These are phyloP conservation scores for Asclepias syriaca DNA, from an alignment of 257 asterid genomes.

Conservation along the genomic window DNA sequence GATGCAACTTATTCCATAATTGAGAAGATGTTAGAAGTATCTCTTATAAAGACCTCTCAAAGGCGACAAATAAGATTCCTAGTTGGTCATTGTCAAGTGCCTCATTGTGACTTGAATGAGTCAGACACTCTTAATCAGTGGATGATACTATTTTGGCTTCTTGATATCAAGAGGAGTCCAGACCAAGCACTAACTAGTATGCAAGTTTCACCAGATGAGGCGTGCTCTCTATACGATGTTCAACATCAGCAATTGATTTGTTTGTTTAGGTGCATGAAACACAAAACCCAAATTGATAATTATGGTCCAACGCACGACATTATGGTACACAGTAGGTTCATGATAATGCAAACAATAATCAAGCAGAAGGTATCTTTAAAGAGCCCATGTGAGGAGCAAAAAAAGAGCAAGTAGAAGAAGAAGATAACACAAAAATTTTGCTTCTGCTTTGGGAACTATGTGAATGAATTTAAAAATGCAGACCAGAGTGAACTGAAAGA, in stretches of 20 bases:
- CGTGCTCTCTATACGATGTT: background rate
- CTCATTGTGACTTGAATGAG: conserved; percentile 25
- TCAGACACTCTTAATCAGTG: conserved; percentile 23
- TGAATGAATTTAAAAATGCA: background rate
- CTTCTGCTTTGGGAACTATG: background rate
- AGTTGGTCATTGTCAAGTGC: conserved; percentile 37
- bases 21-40: conserved; percentile 33
- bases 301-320: background rate
- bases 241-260: background rate
- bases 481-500: background rate
- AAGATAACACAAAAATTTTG: background rate
- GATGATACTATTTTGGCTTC: conserved; percentile 30
- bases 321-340: background rate
- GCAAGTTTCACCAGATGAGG: conserved; percentile 10
- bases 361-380: background rate
- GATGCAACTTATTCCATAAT: conserved; percentile 22
- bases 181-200: background rate
- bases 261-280: background rate
- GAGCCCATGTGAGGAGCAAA: background rate
- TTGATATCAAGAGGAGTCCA: conserved; percentile 11
- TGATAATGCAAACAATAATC: background rate
- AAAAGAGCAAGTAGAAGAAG: background rate
- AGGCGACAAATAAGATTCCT: conserved; percentile 48
- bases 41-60: conserved; percentile 32
- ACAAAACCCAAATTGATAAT: conserved; percentile 1